phyloP scores from a whole-genome alignment of 202 grass and related monocot genomes.

The Thinopyrum obtusiflorum region DNA sequence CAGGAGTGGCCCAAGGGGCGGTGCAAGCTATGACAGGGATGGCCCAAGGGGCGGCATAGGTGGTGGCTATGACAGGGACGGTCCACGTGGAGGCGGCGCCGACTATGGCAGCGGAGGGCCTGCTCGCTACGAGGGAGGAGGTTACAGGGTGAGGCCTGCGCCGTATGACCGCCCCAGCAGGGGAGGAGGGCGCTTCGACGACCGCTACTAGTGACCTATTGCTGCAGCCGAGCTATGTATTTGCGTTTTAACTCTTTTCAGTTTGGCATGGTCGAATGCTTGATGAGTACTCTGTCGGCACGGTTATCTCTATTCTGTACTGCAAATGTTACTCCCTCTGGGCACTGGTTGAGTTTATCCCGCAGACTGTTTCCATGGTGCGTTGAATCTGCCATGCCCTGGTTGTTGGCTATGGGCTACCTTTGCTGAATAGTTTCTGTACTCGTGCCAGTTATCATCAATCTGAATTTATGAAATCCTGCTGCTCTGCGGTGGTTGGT shows the following conservation, averaged over 20 bases:
- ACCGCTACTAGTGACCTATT: constrained; percentile 40
- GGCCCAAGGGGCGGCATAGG: constrained; percentile 33
- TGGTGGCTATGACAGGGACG: constrained; percentile 65
- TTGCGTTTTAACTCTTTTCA: constrained; percentile 11
- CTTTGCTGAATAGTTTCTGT: not conserved
- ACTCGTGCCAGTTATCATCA: not conserved
- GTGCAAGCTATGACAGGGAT: constrained; percentile 50
- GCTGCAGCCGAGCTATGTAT: constrained; percentile 4
- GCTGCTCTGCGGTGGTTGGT: not conserved
- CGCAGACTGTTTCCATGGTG: constrained; percentile 23
- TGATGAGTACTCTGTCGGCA: constrained; percentile 9
- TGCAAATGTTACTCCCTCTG: constrained; percentile 2
- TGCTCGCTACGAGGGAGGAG: constrained; percentile 56
- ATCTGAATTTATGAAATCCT: not conserved
- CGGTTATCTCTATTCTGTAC: constrained; percentile 17
- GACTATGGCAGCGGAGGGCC: constrained; percentile 54
- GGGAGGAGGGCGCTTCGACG: constrained; percentile 59
- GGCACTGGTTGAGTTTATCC: constrained; percentile 30
- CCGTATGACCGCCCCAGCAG: constrained; percentile 69
- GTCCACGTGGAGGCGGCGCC: constrained; percentile 36
- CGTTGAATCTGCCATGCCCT: not conserved
- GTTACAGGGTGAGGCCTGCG: constrained; percentile 64
- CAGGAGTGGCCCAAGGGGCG: constrained; percentile 42
- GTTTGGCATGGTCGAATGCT: constrained; percentile 27
- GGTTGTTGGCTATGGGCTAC: not conserved